A percentile compares a stretch with the other conserved stretches of the same genome.
Evolutionary conservation across 345 rosid genomes (phyloP).

Genomic region (Hypericum androsaemum): DNA sequence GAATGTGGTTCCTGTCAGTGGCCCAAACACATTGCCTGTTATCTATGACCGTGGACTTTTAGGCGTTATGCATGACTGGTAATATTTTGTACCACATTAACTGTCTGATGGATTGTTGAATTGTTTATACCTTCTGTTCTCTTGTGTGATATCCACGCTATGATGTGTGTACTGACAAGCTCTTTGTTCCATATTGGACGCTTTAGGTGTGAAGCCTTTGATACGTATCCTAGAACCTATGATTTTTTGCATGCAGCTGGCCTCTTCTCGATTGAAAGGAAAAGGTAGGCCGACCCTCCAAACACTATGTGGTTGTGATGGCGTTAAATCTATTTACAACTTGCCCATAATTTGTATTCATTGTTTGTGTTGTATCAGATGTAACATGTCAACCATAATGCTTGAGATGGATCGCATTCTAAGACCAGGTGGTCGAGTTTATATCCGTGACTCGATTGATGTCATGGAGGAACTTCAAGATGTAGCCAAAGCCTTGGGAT

Average conservation of each 20-base stretch:
- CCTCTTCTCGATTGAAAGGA: conserved; percentile 79
- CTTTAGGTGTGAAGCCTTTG: conserved; percentile 92
- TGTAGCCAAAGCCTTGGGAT: conserved; percentile 73
- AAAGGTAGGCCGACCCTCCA: conserved; percentile 38
- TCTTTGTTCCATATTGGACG: neutral
- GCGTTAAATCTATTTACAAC: neutral
- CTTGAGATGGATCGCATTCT: conserved; percentile 96
- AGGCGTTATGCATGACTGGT: conserved; percentile 98
- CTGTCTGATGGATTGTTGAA: conserved; percentile 9
- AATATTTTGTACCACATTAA: conserved; percentile 15
- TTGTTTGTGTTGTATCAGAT: conserved; percentile 33
- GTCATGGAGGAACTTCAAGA: conserved; percentile 76
- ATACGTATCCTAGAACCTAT: conserved; percentile 94
- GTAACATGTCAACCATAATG: conserved; percentile 82
- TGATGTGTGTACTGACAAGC: too few species aligned
- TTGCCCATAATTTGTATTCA: neutral
- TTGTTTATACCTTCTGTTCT: neutral
- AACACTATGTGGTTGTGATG: neutral
- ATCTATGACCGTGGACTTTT: conserved; percentile 92
- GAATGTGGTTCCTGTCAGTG: conserved; percentile 83
- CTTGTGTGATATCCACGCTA: neutral
- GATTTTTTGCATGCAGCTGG: conserved; percentile 82
- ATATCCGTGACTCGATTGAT: conserved; percentile 64
- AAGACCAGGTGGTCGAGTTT: conserved; percentile 89
- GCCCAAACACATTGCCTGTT: conserved; percentile 87